Evolutionary conservation across 345 rosid species (phyloP).

Genomic region (Hypericum androsaemum): DNA sequence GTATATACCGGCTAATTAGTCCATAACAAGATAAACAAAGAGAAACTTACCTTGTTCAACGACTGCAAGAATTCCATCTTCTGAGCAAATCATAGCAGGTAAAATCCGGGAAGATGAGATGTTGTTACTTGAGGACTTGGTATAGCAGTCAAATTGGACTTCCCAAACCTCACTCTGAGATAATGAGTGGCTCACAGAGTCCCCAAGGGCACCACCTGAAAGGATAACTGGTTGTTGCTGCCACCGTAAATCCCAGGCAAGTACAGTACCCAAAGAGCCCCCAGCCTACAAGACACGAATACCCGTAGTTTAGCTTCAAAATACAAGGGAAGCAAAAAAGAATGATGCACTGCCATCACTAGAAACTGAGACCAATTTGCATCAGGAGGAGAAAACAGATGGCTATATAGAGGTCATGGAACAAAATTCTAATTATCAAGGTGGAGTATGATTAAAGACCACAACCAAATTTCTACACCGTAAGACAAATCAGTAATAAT

Average conservation of each 20-base stretch:
- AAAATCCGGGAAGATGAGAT: constrained; percentile 54
- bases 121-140: constrained; percentile 39
- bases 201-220: constrained; percentile 44
- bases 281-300: constrained; percentile 45
- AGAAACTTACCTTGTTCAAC: constrained; percentile 54
- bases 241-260: constrained; percentile 87
- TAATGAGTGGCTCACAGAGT: constrained; percentile 23
- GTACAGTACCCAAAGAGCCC: constrained; percentile 71
- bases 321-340: too few relatives aligned
- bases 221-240: constrained; percentile 58
- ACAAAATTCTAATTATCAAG: too few relatives aligned
- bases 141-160: constrained; percentile 58
- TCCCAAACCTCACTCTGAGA: constrained; percentile 94
- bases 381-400: too few relatives aligned
- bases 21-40: constrained; percentile 1
- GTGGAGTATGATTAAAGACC: too few relatives aligned
- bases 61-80: constrained; percentile 85
- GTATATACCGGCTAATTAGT: background rate
- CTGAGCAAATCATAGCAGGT: constrained; percentile 82
- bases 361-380: too few relatives aligned
- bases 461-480: too few relatives aligned
- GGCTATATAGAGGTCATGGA: too few relatives aligned
- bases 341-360: too few relatives aligned
- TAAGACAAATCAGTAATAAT: too few relatives aligned
- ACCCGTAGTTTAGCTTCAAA: background rate